phyloP scores from a whole-genome alignment of 805 yeast species.

The Saccharomycopsis fibuligera region DNA sequence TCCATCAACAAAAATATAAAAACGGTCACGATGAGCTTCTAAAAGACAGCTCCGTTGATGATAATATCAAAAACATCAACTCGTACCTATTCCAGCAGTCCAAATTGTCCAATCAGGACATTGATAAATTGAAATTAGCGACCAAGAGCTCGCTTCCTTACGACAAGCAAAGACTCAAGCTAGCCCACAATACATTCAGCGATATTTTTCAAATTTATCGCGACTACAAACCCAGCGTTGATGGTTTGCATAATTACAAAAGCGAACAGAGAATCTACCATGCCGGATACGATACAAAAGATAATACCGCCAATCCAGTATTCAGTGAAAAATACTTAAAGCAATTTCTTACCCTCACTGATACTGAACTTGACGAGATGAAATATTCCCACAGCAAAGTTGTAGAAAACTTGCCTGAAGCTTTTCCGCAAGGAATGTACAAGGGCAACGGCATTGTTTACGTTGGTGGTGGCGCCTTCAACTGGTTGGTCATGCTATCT shows the following conservation, averaged over 20 bases:
- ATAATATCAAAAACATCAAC: constrained; percentile 9
- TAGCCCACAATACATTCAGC: constrained; percentile 38
- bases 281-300: constrained; percentile 42
- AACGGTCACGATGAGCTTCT: neutral
- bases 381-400: constrained; percentile 41
- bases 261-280: constrained; percentile 45
- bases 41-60: neutral
- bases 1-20: too few species aligned
- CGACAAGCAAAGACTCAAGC: constrained; percentile 29
- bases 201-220: constrained; percentile 36
- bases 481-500: constrained; percentile 48
- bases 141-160: constrained; percentile 27
- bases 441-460: constrained; percentile 54
- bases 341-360: constrained; percentile 40
- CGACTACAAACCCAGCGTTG: constrained; percentile 40
- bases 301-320: constrained; percentile 29
- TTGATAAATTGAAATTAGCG: constrained; percentile 24
- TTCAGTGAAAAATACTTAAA: constrained; percentile 50
- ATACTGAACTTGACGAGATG: constrained; percentile 39
- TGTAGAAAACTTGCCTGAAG: constrained; percentile 42
- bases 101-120: neutral
- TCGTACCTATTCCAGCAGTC: constrained; percentile 1
- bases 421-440: constrained; percentile 39
- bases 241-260: constrained; percentile 37
- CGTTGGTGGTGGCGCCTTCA: constrained; percentile 57